Percentiles rank a stretch among this genome's conserved stretches.
Evolutionary conservation across 2,329 filamentous ascomycete genomes (phyloP).

Genomic region (Teratosphaeria destructans): DNA sequence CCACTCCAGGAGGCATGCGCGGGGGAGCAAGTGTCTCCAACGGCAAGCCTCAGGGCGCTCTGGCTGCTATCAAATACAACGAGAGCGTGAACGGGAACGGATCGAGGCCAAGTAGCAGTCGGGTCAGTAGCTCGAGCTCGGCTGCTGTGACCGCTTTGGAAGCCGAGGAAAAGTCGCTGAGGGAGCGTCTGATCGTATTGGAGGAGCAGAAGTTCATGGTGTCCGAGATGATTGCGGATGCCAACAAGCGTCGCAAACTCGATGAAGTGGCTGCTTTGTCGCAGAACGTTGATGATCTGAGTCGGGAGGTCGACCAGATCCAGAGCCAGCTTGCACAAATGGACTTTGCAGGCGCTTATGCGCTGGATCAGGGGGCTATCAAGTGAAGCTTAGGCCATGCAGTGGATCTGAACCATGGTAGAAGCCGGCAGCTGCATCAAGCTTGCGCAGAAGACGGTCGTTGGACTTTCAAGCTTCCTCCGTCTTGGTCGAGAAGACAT

Average conservation of each 20-base stretch:
- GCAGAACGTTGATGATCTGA: conserved; percentile 72
- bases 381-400: neutral
- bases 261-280: conserved; percentile 76
- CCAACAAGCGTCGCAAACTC: conserved; percentile 65
- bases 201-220: conserved; percentile 91
- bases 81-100: conserved; percentile 10
- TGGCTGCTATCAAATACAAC: conserved; percentile 42
- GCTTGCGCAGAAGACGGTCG: no score
- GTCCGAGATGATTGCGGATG: conserved; percentile 69
- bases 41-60: conserved; percentile 42
- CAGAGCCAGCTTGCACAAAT: conserved; percentile 24
- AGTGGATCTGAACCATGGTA: no score
- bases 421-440: no score
- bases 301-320: conserved; percentile 56
- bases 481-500: no score
- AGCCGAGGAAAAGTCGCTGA: conserved; percentile 70
- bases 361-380: conserved; percentile 27
- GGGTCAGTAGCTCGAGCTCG: conserved; percentile 37
- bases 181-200: conserved; percentile 70
- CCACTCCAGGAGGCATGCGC: conserved; percentile 39
- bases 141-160: conserved; percentile 54
- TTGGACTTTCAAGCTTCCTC: no score
- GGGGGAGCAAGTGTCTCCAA: conserved; percentile 15
- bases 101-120: conserved; percentile 31
- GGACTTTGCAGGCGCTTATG: conserved; percentile 28